These are phyloP conservation scores for fission yeast (Schizosaccharomyces pombe) DNA, from an alignment of 805 yeast genomes.

Conservation along the genomic window DNA sequence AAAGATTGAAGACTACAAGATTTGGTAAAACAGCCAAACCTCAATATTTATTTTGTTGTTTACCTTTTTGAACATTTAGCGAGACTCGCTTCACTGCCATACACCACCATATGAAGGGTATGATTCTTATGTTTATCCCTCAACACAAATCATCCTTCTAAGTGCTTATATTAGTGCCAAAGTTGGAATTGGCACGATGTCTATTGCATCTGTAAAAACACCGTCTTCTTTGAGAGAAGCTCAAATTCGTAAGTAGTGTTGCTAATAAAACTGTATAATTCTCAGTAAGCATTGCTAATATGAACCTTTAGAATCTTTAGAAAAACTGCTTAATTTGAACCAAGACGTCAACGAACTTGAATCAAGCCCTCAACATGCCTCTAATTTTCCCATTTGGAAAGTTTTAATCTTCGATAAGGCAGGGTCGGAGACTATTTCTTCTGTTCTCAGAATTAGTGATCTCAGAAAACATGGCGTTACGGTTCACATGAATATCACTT, in stretches of 20 bases:
- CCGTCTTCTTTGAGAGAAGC: not conserved
- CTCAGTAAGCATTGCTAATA: not conserved
- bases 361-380: not conserved
- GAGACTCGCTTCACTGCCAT: too few species aligned
- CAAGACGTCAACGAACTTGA: not conserved
- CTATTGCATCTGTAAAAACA: not conserved
- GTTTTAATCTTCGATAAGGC: constrained; percentile 60
- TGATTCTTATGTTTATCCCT: too few species aligned
- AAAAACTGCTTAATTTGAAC: constrained; percentile 29
- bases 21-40: too few species aligned
- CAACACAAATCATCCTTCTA: too few species aligned
- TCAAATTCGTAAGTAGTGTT: not conserved
- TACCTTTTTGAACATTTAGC: too few species aligned
- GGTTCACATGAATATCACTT: constrained; percentile 38
- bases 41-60: too few species aligned
- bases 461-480: constrained; percentile 64
- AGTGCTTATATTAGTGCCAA: not conserved
- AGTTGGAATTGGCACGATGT: not conserved
- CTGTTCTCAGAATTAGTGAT: constrained; percentile 82
- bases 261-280: not conserved
- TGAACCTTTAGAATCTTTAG: constrained; percentile 21
- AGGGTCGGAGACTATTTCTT: constrained; percentile 68
- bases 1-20: too few species aligned
- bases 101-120: too few species aligned
- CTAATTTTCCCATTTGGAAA: constrained; percentile 57